phyloP scores from a whole-genome alignment of 495 filamentous ascomycete species.

The Jackrogersella minutella region DNA sequence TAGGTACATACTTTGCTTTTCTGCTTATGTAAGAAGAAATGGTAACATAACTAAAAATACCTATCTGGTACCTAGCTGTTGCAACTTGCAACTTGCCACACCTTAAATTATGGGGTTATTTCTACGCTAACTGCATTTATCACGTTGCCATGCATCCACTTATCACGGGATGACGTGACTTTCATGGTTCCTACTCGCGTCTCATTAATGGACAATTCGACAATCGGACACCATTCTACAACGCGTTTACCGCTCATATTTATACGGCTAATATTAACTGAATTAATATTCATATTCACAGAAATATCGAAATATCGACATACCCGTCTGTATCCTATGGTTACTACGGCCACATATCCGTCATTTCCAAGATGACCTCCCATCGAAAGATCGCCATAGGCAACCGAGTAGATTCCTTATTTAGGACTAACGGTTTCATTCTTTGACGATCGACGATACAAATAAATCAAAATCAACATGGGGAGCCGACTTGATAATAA shows the following conservation, averaged over 20 bases:
- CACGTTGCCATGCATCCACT: no score
- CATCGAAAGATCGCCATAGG: constrained; percentile 34
- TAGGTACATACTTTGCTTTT: neutral
- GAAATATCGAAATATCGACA: neutral
- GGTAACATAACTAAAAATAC: constrained; percentile 1
- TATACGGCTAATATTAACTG: neutral
- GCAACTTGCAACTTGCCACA: neutral
- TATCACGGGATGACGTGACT: constrained; percentile 49
- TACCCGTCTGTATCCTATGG: neutral
- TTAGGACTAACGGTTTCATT: constrained; percentile 2
- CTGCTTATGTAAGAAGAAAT: neutral
- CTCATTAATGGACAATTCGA: constrained; percentile 25
- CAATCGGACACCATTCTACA: constrained; percentile 9
- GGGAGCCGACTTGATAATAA: constrained; percentile 79
- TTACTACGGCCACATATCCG: neutral
- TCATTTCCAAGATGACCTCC: constrained; percentile 34
- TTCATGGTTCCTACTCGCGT: constrained; percentile 32
- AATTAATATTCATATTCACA: neutral
- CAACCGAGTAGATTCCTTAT: constrained; percentile 25
- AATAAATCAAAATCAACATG: constrained; percentile 67
- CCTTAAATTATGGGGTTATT: no score
- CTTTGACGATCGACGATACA: neutral
- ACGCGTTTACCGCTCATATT: constrained; percentile 17
- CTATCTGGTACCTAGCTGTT: no score
- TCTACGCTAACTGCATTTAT: no score